Conservation (phyloP, 2,329 filamentous ascomycete genomes). For the Zelopaecilomyces penicillatus region DNA sequence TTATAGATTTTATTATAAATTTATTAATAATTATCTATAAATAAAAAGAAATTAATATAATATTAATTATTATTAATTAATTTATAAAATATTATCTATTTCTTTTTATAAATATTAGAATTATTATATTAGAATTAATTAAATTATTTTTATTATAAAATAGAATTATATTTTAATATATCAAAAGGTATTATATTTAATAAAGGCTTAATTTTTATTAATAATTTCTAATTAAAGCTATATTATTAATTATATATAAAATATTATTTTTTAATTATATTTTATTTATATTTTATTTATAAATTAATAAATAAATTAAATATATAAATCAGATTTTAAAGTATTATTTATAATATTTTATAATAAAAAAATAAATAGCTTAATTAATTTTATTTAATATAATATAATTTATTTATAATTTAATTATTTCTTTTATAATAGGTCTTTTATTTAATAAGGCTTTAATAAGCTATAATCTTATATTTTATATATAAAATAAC, state of each 20-base stretch:
- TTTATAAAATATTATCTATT: too few species aligned
- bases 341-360: too few species aligned
- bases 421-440: not conserved
- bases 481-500: not conserved
- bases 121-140: not conserved
- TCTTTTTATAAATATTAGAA: too few species aligned
- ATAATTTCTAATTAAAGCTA: not conserved
- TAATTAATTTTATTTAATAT: not conserved
- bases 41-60: too few species aligned
- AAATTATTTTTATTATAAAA: not conserved
- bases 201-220: too few species aligned
- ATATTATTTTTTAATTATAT: conserved; percentile 2
- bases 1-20: too few species aligned
- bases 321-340: too few species aligned
- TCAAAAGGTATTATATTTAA: not conserved
- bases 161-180: not conserved
- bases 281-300: not conserved
- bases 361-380: not conserved
- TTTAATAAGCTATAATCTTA: not conserved
- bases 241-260: not conserved
- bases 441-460: not conserved
- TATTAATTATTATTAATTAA: too few species aligned
- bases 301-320: too few species aligned
- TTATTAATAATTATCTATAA: too few species aligned
- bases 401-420: not conserved